Evolutionary conservation across 495 filamentous ascomycete genomes (phyloP), one percentile per base, ranked within the genome.

Genomic region (Lophiotrema nucula): DNA sequence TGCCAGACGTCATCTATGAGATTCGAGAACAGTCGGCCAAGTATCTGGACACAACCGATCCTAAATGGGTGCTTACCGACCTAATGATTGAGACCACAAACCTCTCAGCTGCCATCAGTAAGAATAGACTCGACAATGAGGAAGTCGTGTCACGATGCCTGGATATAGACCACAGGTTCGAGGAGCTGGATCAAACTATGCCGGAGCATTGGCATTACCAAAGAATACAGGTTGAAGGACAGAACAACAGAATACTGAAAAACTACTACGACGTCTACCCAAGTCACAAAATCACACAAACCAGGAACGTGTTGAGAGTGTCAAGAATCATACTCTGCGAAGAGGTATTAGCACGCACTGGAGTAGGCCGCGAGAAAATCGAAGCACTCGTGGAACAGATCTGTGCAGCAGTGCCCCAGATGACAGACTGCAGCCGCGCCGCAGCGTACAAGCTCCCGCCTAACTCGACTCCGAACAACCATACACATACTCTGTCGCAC

Each of bases 241-340:
- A 53, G 13, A 65, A 61, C 5, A 55, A 64, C 15, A 18, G 48
- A 28, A 41, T 53, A 1, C 54, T 68, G 19, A 49, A 67, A 12
- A 19, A 38, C 27, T 60, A 56, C 25, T 70, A 45, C 45, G 61
- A 72, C 27, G 23, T 53, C 8, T 73, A 73, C 31, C 42, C 48
- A 1, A 31, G 65, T 51, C 64, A 69, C n/a, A 38, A 52, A 33
- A 25, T 69, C 2, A 58, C 56, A 21, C 62, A 69, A 25, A 51
- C 50, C n/a, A 63, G 64, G 62, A 73, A 74, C 55, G 55, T 69
- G 3, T 13, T 63, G 11, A 53, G 72, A 2, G 15, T 68, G 4
- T 49, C 58, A 12, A 53, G 72, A 18, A 73, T 73, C 31, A 52
- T 72, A 1, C 48, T 74, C 5, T 68, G 70, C 47, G 69, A 73